These are phyloP conservation scores for Pulveroboletus ravenelii DNA, from an alignment of 768 basidiomycete species.

Conservation along the genomic window DNA sequence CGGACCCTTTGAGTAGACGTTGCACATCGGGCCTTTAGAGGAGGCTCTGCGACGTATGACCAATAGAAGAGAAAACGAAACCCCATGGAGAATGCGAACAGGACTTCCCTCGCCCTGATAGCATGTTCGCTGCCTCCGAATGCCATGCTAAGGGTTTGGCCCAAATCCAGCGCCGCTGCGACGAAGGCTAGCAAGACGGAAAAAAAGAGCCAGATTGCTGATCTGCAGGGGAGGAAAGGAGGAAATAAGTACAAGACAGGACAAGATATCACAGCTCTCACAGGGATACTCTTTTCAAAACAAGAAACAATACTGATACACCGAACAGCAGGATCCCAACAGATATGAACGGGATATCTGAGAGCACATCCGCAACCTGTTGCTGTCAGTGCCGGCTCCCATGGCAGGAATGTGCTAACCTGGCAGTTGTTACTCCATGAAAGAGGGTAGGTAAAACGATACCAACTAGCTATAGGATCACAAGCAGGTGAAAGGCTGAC, in stretches of 20 bases:
- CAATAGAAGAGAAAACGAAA: slow-evolving; percentile 66
- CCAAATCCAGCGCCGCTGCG: slow-evolving; percentile 60
- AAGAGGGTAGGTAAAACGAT: slow-evolving; percentile 28
- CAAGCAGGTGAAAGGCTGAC: slow-evolving; percentile 11
- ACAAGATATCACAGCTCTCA: slow-evolving; percentile 29
- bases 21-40: slow-evolving; percentile 35
- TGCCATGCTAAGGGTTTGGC: slow-evolving; percentile 41
- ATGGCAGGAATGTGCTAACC: slow-evolving; percentile 32
- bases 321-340: slow-evolving; percentile 64
- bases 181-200: slow-evolving; percentile 58
- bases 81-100: slow-evolving; percentile 52
- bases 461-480: slow-evolving; percentile 11
- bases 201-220: slow-evolving; percentile 48
- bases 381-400: slow-evolving; percentile 6
- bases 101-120: slow-evolving; percentile 52
- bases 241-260: neutral
- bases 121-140: slow-evolving; percentile 28
- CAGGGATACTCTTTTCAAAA: slow-evolving; percentile 49
- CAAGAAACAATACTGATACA: slow-evolving; percentile 51
- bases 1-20: slow-evolving; percentile 12
- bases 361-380: slow-evolving; percentile 53
- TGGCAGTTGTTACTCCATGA: slow-evolving; percentile 39
- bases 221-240: slow-evolving; percentile 26
- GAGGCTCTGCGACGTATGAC: slow-evolving; percentile 56
- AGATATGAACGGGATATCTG: slow-evolving; percentile 64